Base-by-base conservation (phyloP, 1,284 basidiomycete genomes). In the Bondarzewia mesenterica region DNA sequence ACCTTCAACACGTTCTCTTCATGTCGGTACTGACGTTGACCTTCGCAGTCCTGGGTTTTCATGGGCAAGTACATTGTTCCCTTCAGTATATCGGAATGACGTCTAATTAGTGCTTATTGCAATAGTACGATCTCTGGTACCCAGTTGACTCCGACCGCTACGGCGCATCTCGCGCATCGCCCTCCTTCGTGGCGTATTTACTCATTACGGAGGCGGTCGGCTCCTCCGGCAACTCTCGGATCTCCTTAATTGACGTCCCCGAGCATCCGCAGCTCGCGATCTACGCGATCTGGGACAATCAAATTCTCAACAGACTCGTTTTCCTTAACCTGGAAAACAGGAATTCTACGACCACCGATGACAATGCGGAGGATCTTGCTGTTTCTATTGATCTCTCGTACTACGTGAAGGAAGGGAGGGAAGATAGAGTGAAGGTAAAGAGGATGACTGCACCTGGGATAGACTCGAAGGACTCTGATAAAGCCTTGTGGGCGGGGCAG, bases 41-140 rank as follows among this genome's bases (percentile, higher is more conserved):
- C 27, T 21, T 25, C 36, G n/a, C 21, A 63, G 60, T 25, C 60
- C 62, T 1, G 65, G 65, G 10, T 65, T 62, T 54, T 64, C 62
- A n/a, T 66, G 64, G 63, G 63, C 59, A 53, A 15, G 55, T 37
- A 20, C 18, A 21, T 25, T 49, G n/a, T 23, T 21, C 45, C 15
- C 32, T 21, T 15, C 47, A 29, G 35, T 21, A n/a, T 35, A 23
- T 41, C 50, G 22, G 42, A 43, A 46, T 15, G 47, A 26, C n/a
- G 40, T 21, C 50, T 42, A n/a, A 32, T n/a, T 32, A 32, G n/a
- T 32, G 29, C 46, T 40, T 32, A 38, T 21, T 51, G 43, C 37
- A 46, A 32, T 50, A 64, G 65, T 68, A 68, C 50, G 65, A 68
- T 47, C 58, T 66, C 14, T 66, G 66, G 63, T 67, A 67, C 53